Percentiles rank a stretch among this genome's conserved stretches.
Conservation (phyloP, 805 yeast genomes). For the Kodamaea neixiangensis region DNA sequence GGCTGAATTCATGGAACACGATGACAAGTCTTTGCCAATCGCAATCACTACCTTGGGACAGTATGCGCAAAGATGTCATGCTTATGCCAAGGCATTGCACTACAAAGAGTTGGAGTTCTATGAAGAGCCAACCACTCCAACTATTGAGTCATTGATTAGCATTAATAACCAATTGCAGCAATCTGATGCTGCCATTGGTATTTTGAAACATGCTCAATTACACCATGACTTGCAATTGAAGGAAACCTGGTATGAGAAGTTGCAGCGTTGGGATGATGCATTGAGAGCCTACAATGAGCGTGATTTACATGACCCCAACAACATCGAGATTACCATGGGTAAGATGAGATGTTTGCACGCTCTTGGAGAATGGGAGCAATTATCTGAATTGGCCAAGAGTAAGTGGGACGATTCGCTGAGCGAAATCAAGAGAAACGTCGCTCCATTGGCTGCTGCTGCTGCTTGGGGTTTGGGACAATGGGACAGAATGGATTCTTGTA, state of each 20-base stretch:
- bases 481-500: constrained; percentile 93
- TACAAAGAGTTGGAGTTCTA: constrained; percentile 94
- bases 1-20: constrained; percentile 97
- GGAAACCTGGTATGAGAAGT: constrained; percentile 96
- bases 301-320: constrained; percentile 61
- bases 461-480: constrained; percentile 98
- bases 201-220: constrained; percentile 88
- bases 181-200: constrained; percentile 97
- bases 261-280: constrained; percentile 98
- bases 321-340: constrained; percentile 92
- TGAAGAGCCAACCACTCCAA: constrained; percentile 88
- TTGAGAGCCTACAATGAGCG: constrained; percentile 84
- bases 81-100: constrained; percentile 95
- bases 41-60: constrained; percentile 87
- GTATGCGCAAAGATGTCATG: constrained; percentile 94
- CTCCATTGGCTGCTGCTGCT: constrained; percentile 98
- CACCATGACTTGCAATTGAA: constrained; percentile 88
- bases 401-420: constrained; percentile 79
- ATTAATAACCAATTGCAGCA: constrained; percentile 95
- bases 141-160: constrained; percentile 87
- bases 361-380: constrained; percentile 96
- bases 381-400: constrained; percentile 79
- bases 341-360: constrained; percentile 98
- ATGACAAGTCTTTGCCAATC: constrained; percentile 90
- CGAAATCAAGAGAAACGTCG: constrained; percentile 79